Percentiles rank a stretch among this genome's conserved stretches.
Conservation (phyloP, 768 basidiomycete genomes). For the Agrocybe chaxingu region DNA sequence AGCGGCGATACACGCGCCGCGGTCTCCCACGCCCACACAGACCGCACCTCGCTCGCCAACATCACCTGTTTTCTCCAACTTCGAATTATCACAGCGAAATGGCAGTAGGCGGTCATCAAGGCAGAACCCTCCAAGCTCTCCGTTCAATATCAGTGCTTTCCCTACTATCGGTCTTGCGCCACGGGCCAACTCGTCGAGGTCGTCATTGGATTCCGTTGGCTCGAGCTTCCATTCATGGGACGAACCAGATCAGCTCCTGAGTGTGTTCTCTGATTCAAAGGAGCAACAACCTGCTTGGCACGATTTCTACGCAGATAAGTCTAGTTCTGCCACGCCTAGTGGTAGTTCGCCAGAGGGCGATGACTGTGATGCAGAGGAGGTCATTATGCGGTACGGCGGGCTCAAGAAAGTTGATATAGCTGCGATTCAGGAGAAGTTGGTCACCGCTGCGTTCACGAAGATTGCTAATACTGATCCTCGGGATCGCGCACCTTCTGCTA, state of each 20-base stretch:
- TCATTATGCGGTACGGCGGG: slow-evolving; percentile 63
- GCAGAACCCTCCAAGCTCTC: slow-evolving; percentile 48
- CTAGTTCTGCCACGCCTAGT: slow-evolving; percentile 40
- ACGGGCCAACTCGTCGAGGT: slow-evolving; percentile 69
- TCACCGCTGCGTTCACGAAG: slow-evolving; percentile 59
- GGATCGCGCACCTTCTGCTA: slow-evolving; percentile 59
- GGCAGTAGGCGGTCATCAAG: slow-evolving; percentile 51
- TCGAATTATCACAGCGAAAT: slow-evolving; percentile 35
- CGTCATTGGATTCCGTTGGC: slow-evolving; percentile 75
- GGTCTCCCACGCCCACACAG: slow-evolving; percentile 72
- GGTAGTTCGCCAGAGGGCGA: slow-evolving; percentile 52
- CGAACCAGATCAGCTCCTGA: slow-evolving; percentile 52
- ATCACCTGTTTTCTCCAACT: slow-evolving; percentile 43
- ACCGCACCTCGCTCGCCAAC: slow-evolving; percentile 49
- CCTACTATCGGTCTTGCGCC: slow-evolving; percentile 68
- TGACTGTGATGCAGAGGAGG: slow-evolving; percentile 60
- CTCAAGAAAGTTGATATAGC: slow-evolving; percentile 68
- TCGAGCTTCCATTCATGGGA: slow-evolving; percentile 88
- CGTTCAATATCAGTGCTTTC: slow-evolving; percentile 48
- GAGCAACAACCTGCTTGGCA: slow-evolving; percentile 56
- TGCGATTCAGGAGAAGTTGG: slow-evolving; percentile 72
- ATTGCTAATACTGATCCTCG: slow-evolving; percentile 53
- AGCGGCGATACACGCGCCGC: slow-evolving; percentile 35
- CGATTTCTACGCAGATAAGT: slow-evolving; percentile 51
- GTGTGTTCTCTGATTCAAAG: slow-evolving; percentile 52